Base-by-base conservation (phyloP, 805 yeast genomes). In the Lachancea meyersii region DNA sequence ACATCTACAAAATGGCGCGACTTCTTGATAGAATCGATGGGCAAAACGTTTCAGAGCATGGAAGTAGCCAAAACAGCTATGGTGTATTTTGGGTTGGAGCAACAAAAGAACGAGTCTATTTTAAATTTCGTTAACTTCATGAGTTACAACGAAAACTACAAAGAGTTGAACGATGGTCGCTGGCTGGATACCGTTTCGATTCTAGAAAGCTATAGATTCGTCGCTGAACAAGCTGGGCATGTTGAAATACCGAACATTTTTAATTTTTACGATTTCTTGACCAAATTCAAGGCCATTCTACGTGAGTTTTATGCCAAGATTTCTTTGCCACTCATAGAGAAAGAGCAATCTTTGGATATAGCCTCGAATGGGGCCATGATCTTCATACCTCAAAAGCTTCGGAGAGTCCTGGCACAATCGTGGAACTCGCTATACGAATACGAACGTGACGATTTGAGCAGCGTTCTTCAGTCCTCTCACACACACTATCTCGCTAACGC, bases 1-100 rank as follows among this genome's bases (percentile, higher is more conserved):
- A 41, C 41, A 2, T 35, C 48, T 8, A 18, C 56, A 2, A 48
- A 58, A 2, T 53, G 64, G 54, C 46, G 49, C 9, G 45, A 38
- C 5, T 58, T 58, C 48, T 57, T 63, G 14, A 58, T 60, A 9
- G 41, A 48, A 3, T 68, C 73, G 1, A 60, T 73, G 39, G 53
- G 61, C 13, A 68, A 63, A 37, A 72, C 79, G 0, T 76, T 74
- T 44, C 80, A 75, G 50, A 72, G 69, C 31, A 60, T 56, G 18
- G 46, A 44, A 5, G 62, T 67, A 32, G 56, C 60, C 32, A 64
- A 52, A 47, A 55, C 59, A 45, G 71, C 68, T 44, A 67, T 62
- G 51, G 57, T 44, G 49, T 64, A 64, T 47, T 64, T 58, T n/a
- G 41, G 46, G 1, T 43, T 48, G 13, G 42, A 41, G 17, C 38